Conservation (phyloP, 495 filamentous ascomycete genomes). For the Penicillium samsonianum region DNA sequence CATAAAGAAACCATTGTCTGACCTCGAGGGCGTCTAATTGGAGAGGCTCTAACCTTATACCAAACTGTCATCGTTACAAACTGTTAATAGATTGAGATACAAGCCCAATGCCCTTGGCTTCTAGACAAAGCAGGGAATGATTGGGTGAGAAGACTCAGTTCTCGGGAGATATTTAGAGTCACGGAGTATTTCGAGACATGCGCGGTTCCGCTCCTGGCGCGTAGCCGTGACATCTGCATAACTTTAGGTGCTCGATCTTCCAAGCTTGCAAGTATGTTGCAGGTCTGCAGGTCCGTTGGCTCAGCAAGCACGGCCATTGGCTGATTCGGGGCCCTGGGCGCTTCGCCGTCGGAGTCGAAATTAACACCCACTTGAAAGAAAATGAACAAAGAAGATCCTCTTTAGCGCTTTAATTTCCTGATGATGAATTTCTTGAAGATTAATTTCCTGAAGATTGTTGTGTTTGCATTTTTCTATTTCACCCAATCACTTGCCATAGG, state of each 20-base stretch:
- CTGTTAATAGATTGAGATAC: slow-evolving; percentile 10
- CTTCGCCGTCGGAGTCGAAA: slow-evolving; percentile 11
- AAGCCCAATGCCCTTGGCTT: not conserved
- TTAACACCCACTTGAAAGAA: not conserved
- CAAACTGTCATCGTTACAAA: slow-evolving; percentile 18
- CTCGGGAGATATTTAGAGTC: slow-evolving; percentile 7
- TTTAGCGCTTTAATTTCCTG: slow-evolving; percentile 5
- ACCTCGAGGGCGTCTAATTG: slow-evolving; percentile 15
- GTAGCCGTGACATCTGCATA: slow-evolving; percentile 13
- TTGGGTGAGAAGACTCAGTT: slow-evolving; percentile 23
- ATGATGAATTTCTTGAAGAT: too few species aligned
- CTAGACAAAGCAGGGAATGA: slow-evolving; percentile 13
- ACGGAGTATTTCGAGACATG: slow-evolving; percentile 24
- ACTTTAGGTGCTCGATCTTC: slow-evolving; percentile 1
- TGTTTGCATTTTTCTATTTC: not conserved
- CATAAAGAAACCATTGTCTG: slow-evolving; percentile 17
- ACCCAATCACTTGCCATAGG: not conserved
- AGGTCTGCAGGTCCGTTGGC: slow-evolving; percentile 19
- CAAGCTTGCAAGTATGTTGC: slow-evolving; percentile 17
- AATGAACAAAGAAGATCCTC: not conserved
- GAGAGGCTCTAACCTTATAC: slow-evolving; percentile 12
- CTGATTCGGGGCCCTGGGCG: slow-evolving; percentile 14
- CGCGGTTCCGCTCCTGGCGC: slow-evolving; percentile 25
- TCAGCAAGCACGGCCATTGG: slow-evolving; percentile 8
- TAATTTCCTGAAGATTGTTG: not conserved